Conservation (phyloP, 768 basidiomycete species). For the Trametes maxima region DNA sequence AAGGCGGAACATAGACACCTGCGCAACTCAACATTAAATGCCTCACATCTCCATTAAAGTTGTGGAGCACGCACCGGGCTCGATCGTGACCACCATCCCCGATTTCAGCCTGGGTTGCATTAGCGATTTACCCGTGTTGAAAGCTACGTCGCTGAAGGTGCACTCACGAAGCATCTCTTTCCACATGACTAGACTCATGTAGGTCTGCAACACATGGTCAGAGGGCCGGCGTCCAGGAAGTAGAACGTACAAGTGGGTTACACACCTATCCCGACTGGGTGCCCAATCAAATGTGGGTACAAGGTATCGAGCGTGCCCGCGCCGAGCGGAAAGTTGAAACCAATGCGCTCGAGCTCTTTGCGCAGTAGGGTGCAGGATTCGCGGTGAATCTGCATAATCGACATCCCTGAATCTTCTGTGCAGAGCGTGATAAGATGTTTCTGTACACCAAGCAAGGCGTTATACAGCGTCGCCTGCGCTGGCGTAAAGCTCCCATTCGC, state of each 20-base stretch:
- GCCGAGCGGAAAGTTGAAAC: conserved; percentile 59
- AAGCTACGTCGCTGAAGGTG: conserved; percentile 6
- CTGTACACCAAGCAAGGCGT: conserved; percentile 72
- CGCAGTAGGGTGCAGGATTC: conserved; percentile 67
- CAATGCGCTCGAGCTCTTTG: conserved; percentile 75
- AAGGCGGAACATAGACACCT: conserved; percentile 89
- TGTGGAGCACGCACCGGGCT: conserved; percentile 59
- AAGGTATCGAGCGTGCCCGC: conserved; percentile 66
- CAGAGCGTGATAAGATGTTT: conserved; percentile 67
- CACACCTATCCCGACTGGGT: conserved; percentile 88
- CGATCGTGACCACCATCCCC: conserved; percentile 93
- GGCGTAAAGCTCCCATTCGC: conserved; percentile 77
- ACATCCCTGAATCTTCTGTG: conserved; percentile 55
- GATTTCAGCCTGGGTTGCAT: conserved; percentile 55
- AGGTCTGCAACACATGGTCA: conserved; percentile 56
- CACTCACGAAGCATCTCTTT: conserved; percentile 55
- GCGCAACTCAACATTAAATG: conserved; percentile 6
- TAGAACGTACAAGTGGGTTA: background rate
- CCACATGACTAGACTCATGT: conserved; percentile 77
- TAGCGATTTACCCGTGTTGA: background rate
- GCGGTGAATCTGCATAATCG: conserved; percentile 77
- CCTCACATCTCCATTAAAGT: no score
- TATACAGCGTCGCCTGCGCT: conserved; percentile 85
- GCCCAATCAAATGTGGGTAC: conserved; percentile 92
- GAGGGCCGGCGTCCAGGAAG: background rate